These are phyloP conservation scores for Clarireedia monteithiana DNA, from an alignment of 2,329 filamentous ascomycete genomes.

Conservation along the genomic window DNA sequence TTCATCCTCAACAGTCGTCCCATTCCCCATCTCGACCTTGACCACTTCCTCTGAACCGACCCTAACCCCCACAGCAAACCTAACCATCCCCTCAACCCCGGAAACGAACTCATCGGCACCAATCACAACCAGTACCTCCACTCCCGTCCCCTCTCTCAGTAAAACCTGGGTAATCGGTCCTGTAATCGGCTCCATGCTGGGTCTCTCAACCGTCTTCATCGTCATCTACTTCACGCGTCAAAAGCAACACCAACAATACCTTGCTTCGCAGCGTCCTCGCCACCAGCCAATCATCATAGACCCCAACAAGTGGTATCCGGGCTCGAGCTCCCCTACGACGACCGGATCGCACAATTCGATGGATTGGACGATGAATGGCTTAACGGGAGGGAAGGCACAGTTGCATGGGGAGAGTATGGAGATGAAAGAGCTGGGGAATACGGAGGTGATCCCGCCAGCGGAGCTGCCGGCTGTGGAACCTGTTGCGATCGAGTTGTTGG, in stretches of 20 bases:
- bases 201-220: conserved; percentile 20
- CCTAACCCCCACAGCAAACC: background rate
- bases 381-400: conserved; percentile 13
- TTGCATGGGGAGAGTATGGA: conserved; percentile 17
- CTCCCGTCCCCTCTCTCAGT: conserved; percentile 9
- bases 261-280: background rate
- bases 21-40: background rate
- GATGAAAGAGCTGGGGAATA: conserved; percentile 17
- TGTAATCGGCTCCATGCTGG: conserved; percentile 21
- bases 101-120: background rate
- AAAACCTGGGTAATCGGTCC: conserved; percentile 23
- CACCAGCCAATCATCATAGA: background rate
- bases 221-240: conserved; percentile 23
- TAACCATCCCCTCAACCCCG: background rate
- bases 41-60: background rate
- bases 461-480: conserved; percentile 23
- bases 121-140: background rate
- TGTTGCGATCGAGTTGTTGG: conserved; percentile 20
- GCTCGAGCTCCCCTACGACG: background rate
- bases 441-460: conserved; percentile 14
- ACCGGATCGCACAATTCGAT: background rate
- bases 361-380: conserved; percentile 9
- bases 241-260: conserved; percentile 10
- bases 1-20: background rate
- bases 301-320: conserved; percentile 1